A percentile compares a stretch with the other conserved stretches of the same genome.
These are phyloP conservation scores for Diaporthe eres DNA, from an alignment of 2,329 filamentous ascomycete genomes.

Conservation along the genomic window DNA sequence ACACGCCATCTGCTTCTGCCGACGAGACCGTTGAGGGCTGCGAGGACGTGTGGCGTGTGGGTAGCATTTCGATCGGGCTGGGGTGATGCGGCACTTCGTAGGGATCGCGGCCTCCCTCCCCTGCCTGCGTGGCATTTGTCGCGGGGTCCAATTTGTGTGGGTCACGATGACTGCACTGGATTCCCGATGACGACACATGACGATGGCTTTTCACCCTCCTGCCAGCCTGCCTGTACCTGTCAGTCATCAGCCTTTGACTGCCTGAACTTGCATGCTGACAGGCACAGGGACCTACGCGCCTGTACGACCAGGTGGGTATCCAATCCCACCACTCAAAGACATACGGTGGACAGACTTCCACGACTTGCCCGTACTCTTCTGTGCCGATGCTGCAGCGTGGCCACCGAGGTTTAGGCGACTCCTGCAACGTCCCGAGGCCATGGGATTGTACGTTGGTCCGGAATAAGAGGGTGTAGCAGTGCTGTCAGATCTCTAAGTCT, in stretches of 20 bases:
- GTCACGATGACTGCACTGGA: constrained; percentile 1
- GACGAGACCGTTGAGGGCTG: neutral
- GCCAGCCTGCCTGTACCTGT: too few relatives aligned
- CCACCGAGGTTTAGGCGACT: neutral
- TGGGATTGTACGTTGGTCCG: neutral
- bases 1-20: neutral
- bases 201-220: neutral
- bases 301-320: neutral
- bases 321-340: neutral
- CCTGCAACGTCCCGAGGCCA: neutral
- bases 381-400: neutral
- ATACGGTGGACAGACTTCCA: neutral
- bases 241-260: too few relatives aligned
- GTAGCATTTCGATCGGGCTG: constrained; percentile 7
- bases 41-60: constrained; percentile 2
- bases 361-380: neutral
- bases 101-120: constrained; percentile 12
- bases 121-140: neutral
- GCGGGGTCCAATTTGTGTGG: constrained; percentile 6
- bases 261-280: neutral
- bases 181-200: constrained; percentile 1
- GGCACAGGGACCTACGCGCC: neutral
- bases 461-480: neutral
- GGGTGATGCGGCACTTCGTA: constrained; percentile 12
- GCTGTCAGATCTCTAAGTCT: neutral